These are phyloP conservation scores for Nemania bipapillata DNA, from an alignment of 2,329 filamentous ascomycete species.

Conservation along the genomic window DNA sequence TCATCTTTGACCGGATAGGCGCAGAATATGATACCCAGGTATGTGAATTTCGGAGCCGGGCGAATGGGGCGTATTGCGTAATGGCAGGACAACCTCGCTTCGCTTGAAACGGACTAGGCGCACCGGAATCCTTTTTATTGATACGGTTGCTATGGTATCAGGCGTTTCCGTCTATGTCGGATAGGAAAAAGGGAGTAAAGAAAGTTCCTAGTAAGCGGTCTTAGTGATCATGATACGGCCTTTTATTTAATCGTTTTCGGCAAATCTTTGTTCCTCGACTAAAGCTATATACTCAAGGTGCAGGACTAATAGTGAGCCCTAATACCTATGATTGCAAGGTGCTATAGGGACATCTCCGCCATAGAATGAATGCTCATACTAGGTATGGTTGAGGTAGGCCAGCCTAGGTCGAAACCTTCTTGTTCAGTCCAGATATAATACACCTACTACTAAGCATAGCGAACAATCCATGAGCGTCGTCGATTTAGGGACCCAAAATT, in stretches of 20 bases:
- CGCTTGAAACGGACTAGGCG: constrained; percentile 4
- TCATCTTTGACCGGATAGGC: constrained; percentile 3
- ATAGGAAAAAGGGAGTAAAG: neutral
- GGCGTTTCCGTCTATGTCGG: constrained; percentile 4
- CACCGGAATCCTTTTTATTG: constrained; percentile 18
- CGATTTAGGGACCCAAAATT: neutral
- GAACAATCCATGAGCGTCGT: neutral
- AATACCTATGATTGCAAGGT: neutral
- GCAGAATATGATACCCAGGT: no score
- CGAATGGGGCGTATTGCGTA: constrained; percentile 6
- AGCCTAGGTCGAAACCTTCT: neutral
- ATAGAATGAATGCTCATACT: neutral
- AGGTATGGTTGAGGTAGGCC: neutral
- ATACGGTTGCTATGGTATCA: constrained; percentile 24
- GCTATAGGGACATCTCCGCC: neutral
- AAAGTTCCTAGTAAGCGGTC: neutral
- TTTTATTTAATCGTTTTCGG: constrained; percentile 13
- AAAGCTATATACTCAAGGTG: constrained; percentile 10
- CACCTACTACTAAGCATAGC: neutral
- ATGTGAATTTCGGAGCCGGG: no score
- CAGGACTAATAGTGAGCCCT: constrained; percentile 8
- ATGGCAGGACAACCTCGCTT: constrained; percentile 17
- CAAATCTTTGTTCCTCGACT: constrained; percentile 6
- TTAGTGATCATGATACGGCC: neutral
- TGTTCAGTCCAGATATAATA: neutral